Evolutionary conservation across 345 rosid species (phyloP).

Genomic region (Lepidium didymum): DNA sequence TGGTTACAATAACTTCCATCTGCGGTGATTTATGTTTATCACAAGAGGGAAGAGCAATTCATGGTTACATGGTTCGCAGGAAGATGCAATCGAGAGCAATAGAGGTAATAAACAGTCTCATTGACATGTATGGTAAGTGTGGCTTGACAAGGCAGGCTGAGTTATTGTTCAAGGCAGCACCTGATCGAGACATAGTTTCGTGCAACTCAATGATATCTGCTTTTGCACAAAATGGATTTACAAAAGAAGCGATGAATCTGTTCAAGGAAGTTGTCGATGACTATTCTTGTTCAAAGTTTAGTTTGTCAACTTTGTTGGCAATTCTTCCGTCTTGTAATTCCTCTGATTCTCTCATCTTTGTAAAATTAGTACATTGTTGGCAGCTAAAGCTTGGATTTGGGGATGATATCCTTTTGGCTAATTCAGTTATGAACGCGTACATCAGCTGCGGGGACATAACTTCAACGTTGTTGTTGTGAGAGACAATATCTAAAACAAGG

Average conservation of each 20-base stretch:
- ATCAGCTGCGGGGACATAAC: slow-evolving; percentile 29
- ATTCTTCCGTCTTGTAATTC: slow-evolving; percentile 44
- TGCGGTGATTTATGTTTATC: slow-evolving; percentile 36
- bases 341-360: slow-evolving; percentile 35
- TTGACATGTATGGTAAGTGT: slow-evolving; percentile 45
- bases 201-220: slow-evolving; percentile 50
- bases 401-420: slow-evolving; percentile 22
- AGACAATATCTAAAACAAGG: slow-evolving; percentile 10
- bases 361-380: slow-evolving; percentile 41
- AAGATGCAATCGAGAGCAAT: slow-evolving; percentile 23
- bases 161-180: slow-evolving; percentile 28
- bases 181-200: slow-evolving; percentile 36
- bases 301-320: slow-evolving; percentile 38
- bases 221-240: slow-evolving; percentile 24
- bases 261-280: slow-evolving; percentile 35
- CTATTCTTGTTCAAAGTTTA: slow-evolving; percentile 23
- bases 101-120: slow-evolving; percentile 36
- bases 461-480: slow-evolving; percentile 31
- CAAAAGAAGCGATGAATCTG: slow-evolving; percentile 30
- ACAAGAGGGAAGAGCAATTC: slow-evolving; percentile 41
- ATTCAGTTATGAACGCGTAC: slow-evolving; percentile 42
- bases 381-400: slow-evolving; percentile 43
- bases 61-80: slow-evolving; percentile 37
- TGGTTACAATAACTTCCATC: slow-evolving; percentile 32
- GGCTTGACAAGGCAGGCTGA: slow-evolving; percentile 27